Percentiles rank a stretch among this genome's conserved stretches.
These are phyloP conservation scores for Mycena latifolia DNA, from an alignment of 768 basidiomycete genomes.

Conservation along the genomic window DNA sequence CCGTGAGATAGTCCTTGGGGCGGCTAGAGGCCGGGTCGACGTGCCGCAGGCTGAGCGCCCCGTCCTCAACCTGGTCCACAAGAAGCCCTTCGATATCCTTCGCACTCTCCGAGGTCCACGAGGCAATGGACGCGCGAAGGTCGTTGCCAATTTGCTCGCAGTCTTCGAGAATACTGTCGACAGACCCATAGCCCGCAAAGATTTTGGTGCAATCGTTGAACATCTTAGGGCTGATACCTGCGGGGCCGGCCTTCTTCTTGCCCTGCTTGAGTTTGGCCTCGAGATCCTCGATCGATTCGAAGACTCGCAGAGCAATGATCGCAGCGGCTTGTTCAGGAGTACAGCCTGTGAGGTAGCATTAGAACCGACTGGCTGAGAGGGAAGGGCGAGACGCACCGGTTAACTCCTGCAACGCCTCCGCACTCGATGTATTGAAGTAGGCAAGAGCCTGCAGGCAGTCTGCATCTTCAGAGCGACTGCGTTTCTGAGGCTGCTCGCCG, in stretches of 20 bases:
- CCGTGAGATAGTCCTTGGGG: constrained; percentile 75
- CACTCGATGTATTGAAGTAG: constrained; percentile 75
- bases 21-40: constrained; percentile 55
- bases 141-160: constrained; percentile 89
- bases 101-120: constrained; percentile 69
- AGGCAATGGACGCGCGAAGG: constrained; percentile 79
- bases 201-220: constrained; percentile 92
- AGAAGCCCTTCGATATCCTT: constrained; percentile 51
- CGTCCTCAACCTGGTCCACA: constrained; percentile 64
- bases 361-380: constrained; percentile 2
- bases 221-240: constrained; percentile 88
- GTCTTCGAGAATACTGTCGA: constrained; percentile 89
- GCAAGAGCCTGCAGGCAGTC: constrained; percentile 66
- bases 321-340: constrained; percentile 82
- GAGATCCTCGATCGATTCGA: constrained; percentile 80
- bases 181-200: constrained; percentile 86
- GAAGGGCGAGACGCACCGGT: constrained; percentile 64
- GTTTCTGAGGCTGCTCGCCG: constrained; percentile 53
- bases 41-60: constrained; percentile 69
- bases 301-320: constrained; percentile 86
- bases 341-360: constrained; percentile 65
- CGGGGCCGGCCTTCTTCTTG: constrained; percentile 87
- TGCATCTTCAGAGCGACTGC: constrained; percentile 47
- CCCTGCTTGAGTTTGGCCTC: constrained; percentile 82
- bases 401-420: constrained; percentile 78